Conservation (phyloP, 768 basidiomycete species). For the Kondoa subrosea region DNA sequence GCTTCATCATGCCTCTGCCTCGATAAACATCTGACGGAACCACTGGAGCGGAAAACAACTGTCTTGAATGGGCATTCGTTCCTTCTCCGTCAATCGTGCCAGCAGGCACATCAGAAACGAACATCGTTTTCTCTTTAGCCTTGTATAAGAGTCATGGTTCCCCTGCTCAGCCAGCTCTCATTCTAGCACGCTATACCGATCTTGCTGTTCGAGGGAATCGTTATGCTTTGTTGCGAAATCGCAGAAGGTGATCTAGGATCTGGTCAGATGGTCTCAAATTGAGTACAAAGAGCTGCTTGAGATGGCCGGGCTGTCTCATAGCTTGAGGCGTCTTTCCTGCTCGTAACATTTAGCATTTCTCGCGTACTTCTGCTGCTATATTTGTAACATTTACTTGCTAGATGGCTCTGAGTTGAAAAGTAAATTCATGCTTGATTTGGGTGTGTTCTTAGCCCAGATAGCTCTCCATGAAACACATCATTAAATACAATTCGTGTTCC, state of each 20-base stretch:
- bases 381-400: too few relatives aligned
- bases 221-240: slow-evolving; percentile 80
- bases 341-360: too few relatives aligned
- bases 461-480: too few relatives aligned
- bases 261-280: slow-evolving; percentile 23
- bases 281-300: background rate
- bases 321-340: too few relatives aligned
- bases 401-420: too few relatives aligned
- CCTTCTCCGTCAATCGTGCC: slow-evolving; percentile 31
- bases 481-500: too few relatives aligned
- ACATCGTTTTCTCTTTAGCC: slow-evolving; percentile 71
- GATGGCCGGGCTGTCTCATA: background rate
- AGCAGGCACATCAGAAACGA: slow-evolving; percentile 37
- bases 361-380: too few relatives aligned
- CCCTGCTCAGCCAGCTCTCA: slow-evolving; percentile 80
- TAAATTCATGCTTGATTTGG: too few relatives aligned
- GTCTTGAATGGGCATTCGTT: slow-evolving; percentile 62
- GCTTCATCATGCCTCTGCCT: slow-evolving; percentile 68
- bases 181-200: slow-evolving; percentile 81
- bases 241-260: slow-evolving; percentile 44
- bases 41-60: slow-evolving; percentile 18
- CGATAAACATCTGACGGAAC: slow-evolving; percentile 48
- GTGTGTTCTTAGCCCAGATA: too few relatives aligned
- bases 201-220: slow-evolving; percentile 58
- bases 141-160: slow-evolving; percentile 74